These are phyloP conservation scores for Macrophomina tecta DNA, from an alignment of 2,329 filamentous ascomycete genomes.

Conservation along the genomic window DNA sequence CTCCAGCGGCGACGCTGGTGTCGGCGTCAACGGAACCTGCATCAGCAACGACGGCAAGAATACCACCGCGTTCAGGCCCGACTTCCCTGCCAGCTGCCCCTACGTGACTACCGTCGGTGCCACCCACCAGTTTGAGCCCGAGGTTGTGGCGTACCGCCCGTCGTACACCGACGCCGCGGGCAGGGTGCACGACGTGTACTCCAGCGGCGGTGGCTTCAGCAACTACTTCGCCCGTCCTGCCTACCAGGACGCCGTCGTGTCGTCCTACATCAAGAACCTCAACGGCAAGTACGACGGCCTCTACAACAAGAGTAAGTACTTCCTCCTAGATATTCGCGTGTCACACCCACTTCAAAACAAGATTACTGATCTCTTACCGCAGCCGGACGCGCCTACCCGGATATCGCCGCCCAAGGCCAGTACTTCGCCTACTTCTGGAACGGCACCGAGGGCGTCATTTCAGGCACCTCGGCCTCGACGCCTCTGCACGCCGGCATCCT, in stretches of 20 bases:
- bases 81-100: slow-evolving; percentile 58
- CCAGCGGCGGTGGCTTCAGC: slow-evolving; percentile 38
- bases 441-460: slow-evolving; percentile 30
- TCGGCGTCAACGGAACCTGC: slow-evolving; percentile 44
- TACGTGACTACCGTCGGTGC: slow-evolving; percentile 58
- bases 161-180: slow-evolving; percentile 32
- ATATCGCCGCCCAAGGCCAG: slow-evolving; percentile 55
- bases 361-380: background rate
- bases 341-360: background rate
- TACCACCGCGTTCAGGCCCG: slow-evolving; percentile 54
- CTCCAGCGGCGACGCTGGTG: slow-evolving; percentile 56
- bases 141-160: slow-evolving; percentile 33
- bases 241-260: slow-evolving; percentile 51
- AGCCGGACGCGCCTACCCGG: slow-evolving; percentile 56
- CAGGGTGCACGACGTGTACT: slow-evolving; percentile 29
- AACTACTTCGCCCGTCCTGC: slow-evolving; percentile 52
- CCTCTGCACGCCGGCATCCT: slow-evolving; percentile 35
- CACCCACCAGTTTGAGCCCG: slow-evolving; percentile 32
- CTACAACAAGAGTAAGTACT: slow-evolving; percentile 45
- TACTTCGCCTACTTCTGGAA: slow-evolving; percentile 38
- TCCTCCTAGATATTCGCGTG: background rate
- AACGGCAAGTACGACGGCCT: slow-evolving; percentile 45
- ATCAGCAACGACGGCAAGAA: slow-evolving; percentile 36
- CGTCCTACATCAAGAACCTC: slow-evolving; percentile 50
- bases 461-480: slow-evolving; percentile 35